Conservation (phyloP, 129 eudicot species). For the Pulicaria dysenterica region DNA sequence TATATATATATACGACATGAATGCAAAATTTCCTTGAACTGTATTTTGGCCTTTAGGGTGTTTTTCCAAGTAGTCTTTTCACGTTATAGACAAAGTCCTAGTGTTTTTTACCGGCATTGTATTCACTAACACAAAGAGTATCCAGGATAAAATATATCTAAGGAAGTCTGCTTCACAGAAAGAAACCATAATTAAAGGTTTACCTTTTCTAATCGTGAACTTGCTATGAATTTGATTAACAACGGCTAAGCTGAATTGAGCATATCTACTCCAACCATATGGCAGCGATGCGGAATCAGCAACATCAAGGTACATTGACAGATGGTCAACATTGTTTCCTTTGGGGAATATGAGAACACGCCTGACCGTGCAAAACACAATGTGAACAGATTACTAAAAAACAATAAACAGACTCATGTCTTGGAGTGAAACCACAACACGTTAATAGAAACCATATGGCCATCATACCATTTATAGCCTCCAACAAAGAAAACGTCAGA, state of each 20-base stretch:
- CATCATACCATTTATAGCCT: constrained; percentile 79
- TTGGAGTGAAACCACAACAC: background rate
- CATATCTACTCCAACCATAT: constrained; percentile 86
- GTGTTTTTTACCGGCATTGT: background rate
- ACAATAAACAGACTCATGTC: constrained; percentile 11
- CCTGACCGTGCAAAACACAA: constrained; percentile 50
- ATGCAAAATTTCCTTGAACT: background rate
- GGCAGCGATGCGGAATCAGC: constrained; percentile 74
- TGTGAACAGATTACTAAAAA: constrained; percentile 8
- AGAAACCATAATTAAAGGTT: background rate
- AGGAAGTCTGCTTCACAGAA: constrained; percentile 4
- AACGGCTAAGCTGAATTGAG: constrained; percentile 82
- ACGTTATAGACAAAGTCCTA: constrained; percentile 1
- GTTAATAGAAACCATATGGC: background rate
- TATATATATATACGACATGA: background rate
- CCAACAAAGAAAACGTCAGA: constrained; percentile 77
- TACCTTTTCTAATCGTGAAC: constrained; percentile 75
- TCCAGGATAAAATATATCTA: background rate
- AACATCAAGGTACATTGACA: constrained; percentile 91
- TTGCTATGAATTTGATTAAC: constrained; percentile 69
- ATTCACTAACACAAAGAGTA: background rate
- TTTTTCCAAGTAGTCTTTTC: background rate
- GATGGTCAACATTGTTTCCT: constrained; percentile 83
- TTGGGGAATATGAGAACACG: constrained; percentile 79
- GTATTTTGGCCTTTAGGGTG: background rate